A percentile compares a stretch with the other conserved stretches of the same genome.
Evolutionary conservation across 208 protist genomes (phyloP).

Genomic region (Leishmania braziliensis): DNA sequence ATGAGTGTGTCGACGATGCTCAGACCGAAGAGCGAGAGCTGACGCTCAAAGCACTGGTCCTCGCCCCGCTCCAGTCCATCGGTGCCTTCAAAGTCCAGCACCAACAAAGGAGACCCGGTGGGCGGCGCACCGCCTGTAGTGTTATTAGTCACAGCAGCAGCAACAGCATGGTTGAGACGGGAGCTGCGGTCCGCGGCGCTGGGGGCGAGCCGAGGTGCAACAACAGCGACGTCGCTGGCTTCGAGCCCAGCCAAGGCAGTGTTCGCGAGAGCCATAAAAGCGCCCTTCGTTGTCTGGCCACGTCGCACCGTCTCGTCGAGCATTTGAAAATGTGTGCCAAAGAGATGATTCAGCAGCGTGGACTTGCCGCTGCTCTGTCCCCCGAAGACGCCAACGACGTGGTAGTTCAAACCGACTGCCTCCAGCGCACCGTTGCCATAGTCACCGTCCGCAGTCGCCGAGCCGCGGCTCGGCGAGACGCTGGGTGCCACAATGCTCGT

Average conservation of each 20-base stretch:
- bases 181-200: slow-evolving; percentile 16
- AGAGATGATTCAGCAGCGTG: slow-evolving; percentile 97
- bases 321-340: slow-evolving; percentile 94
- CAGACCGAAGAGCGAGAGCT: slow-evolving; percentile 97
- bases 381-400: slow-evolving; percentile 95
- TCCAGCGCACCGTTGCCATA: slow-evolving; percentile 2
- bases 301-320: slow-evolving; percentile 90
- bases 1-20: slow-evolving; percentile 96
- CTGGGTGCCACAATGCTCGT: slow-evolving; percentile 10
- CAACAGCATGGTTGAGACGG: slow-evolving; percentile 17
- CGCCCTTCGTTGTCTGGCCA: slow-evolving; percentile 96
- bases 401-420: slow-evolving; percentile 65
- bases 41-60: slow-evolving; percentile 96
- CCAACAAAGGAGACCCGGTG: slow-evolving; percentile 63
- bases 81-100: slow-evolving; percentile 98
- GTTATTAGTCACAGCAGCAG: slow-evolving; percentile 11
- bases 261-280: slow-evolving; percentile 70
- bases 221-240: background rate
- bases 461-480: background rate
- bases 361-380: slow-evolving; percentile 97
- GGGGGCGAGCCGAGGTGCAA: background rate
- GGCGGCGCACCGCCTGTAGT: background rate
- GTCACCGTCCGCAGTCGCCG: background rate
- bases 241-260: slow-evolving; percentile 30
- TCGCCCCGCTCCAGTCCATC: slow-evolving; percentile 96